Conservation (phyloP, 2,329 filamentous ascomycete species). For the Paramyrothecium sp. region DNA sequence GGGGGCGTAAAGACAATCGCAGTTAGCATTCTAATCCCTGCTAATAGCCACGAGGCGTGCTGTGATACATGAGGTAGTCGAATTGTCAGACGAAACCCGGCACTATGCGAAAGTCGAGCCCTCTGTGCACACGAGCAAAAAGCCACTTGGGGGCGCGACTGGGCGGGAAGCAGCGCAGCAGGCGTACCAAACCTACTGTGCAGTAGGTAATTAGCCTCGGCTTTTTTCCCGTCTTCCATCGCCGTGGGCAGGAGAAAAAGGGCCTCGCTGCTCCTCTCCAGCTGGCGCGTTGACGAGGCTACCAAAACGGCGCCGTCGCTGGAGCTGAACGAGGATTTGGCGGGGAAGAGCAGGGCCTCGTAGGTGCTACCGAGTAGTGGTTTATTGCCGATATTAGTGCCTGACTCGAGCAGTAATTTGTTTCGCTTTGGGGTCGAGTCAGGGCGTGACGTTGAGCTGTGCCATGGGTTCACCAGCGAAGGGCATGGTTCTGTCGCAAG, state of each 20-base stretch:
- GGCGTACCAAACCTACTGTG: neutral
- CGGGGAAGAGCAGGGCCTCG: too few species aligned
- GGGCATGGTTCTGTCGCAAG: too few species aligned
- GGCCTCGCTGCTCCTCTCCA: too few species aligned
- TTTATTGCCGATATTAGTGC: too few species aligned
- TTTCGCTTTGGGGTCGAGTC: neutral
- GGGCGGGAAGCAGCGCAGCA: neutral
- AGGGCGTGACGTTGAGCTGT: too few species aligned
- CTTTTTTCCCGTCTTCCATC: neutral
- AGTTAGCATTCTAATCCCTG: neutral
- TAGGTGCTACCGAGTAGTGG: too few species aligned
- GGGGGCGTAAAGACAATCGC: neutral
- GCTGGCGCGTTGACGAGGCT: too few species aligned
- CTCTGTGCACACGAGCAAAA: neutral
- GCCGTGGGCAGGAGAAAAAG: too few species aligned
- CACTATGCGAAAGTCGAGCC: neutral
- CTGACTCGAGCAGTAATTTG: neutral
- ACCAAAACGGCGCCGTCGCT: too few species aligned
- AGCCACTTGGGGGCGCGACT: neutral
- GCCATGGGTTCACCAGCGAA: too few species aligned
- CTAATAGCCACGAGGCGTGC: neutral
- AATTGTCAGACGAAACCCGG: neutral
- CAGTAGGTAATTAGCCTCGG: neutral
- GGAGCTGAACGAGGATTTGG: too few species aligned
- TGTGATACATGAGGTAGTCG: too few species aligned